Evolutionary conservation across 2,329 filamentous ascomycete species (phyloP).

Genomic region (Exophiala aquamarina): DNA sequence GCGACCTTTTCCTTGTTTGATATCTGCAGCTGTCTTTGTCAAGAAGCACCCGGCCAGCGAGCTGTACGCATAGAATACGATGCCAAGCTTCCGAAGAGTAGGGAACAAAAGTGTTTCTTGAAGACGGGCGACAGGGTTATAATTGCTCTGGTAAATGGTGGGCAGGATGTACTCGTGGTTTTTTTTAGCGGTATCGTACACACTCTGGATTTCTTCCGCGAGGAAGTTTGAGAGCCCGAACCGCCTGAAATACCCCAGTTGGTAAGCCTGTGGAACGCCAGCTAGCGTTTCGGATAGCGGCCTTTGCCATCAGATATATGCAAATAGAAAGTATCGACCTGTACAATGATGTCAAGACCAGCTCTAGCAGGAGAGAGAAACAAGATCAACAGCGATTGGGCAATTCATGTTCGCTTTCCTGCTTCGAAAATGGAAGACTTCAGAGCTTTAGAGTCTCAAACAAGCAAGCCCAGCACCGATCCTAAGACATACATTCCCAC

Average conservation of each 20-base stretch:
- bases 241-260: conserved; percentile 29
- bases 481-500: too few relatives aligned
- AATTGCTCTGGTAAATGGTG: conserved; percentile 40
- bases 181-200: conserved; percentile 34
- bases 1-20: conserved; percentile 31
- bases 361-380: too few relatives aligned
- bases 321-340: conserved; percentile 37
- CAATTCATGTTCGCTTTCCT: too few relatives aligned
- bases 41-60: conserved; percentile 35
- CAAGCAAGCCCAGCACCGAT: too few relatives aligned
- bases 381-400: too few relatives aligned
- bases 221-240: conserved; percentile 40
- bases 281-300: conserved; percentile 36
- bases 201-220: conserved; percentile 30
- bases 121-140: conserved; percentile 36
- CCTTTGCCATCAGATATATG: conserved; percentile 34
- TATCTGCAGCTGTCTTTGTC: conserved; percentile 31
- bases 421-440: too few relatives aligned
- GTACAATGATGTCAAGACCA: too few relatives aligned
- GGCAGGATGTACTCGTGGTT: conserved; percentile 34
- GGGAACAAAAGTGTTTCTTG: conserved; percentile 37
- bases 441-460: too few relatives aligned
- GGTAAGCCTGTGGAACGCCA: conserved; percentile 33
- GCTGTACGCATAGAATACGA: conserved; percentile 28
- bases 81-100: conserved; percentile 33